Conservation (phyloP, 1,284 basidiomycete species). For the Grifola frondosa region DNA sequence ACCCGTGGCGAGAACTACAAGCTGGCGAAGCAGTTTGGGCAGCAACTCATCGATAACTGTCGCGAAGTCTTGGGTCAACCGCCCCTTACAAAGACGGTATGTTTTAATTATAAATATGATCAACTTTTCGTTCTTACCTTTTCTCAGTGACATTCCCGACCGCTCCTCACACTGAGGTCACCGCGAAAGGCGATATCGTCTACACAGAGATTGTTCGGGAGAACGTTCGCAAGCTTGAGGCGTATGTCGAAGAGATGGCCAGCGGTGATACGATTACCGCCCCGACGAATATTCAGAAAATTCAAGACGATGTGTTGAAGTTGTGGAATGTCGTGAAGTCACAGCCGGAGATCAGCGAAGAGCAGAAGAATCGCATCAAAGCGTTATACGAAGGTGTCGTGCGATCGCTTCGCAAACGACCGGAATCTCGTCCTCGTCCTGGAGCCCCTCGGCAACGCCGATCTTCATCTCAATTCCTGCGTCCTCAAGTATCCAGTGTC, state of each 20-base stretch:
- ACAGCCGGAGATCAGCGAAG: conserved; percentile 94
- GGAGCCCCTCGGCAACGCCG: conserved; percentile 71
- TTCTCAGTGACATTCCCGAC: conserved; percentile 92
- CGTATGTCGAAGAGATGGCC: conserved; percentile 99
- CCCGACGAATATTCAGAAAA: conserved; percentile 91
- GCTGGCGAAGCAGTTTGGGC: conserved; percentile 95
- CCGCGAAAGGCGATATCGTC: conserved; percentile 90
- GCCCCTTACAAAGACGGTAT: conserved; percentile 92
- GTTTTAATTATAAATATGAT: conserved; percentile 23
- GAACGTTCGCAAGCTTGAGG: conserved; percentile 95
- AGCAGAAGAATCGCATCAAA: conserved; percentile 98
- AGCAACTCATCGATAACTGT: conserved; percentile 94
- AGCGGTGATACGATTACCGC: conserved; percentile 85
- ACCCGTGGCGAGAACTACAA: conserved; percentile 88
- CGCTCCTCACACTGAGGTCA: conserved; percentile 93
- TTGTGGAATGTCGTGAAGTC: conserved; percentile 97
- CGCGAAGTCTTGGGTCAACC: conserved; percentile 80
- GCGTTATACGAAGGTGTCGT: conserved; percentile 96
- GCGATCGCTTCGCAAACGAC: conserved; percentile 69
- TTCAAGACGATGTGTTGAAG: conserved; percentile 93
- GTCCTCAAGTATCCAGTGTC: conserved; percentile 78
- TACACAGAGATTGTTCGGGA: conserved; percentile 94
- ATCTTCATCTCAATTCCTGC: conserved; percentile 91
- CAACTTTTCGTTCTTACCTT: conserved; percentile 8
- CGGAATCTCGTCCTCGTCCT: conserved; percentile 54